Conservation (phyloP, 805 yeast genomes). For the Yamadazyma laniorum region DNA sequence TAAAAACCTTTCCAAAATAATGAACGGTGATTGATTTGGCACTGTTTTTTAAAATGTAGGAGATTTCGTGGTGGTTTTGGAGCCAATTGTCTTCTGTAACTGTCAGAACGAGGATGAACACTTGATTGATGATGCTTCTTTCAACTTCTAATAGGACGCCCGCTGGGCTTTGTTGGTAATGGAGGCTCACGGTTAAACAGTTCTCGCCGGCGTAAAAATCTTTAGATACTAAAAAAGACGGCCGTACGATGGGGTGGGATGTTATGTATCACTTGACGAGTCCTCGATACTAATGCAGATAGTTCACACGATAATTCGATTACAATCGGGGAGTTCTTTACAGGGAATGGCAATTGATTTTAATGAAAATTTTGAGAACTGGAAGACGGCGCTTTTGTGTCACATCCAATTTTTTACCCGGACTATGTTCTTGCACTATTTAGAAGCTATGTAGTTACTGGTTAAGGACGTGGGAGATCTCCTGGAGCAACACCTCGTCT, state of each 20-base stretch:
- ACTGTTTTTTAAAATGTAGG: slow-evolving; percentile 30
- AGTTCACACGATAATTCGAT: too few species aligned
- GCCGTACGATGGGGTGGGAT: too few species aligned
- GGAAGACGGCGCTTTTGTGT: not conserved
- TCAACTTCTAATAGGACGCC: slow-evolving; percentile 37
- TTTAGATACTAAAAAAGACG: too few species aligned
- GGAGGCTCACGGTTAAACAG: slow-evolving; percentile 34
- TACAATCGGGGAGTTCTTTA: too few species aligned
- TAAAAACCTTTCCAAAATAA: slow-evolving; percentile 8
- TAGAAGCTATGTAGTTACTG: not conserved
- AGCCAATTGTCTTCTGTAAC: slow-evolving; percentile 38
- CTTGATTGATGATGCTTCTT: slow-evolving; percentile 49
- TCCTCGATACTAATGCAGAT: too few species aligned
- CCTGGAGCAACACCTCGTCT: slow-evolving; percentile 9
- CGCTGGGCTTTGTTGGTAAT: slow-evolving; percentile 35
- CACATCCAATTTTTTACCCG: slow-evolving; percentile 1
- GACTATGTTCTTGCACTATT: slow-evolving; percentile 2
- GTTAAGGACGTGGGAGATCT: slow-evolving; percentile 1
- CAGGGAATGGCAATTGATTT: not conserved
- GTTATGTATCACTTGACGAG: too few species aligned
- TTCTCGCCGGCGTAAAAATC: slow-evolving; percentile 1
- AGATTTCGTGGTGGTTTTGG: not conserved
- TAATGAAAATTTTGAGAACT: slow-evolving; percentile 8
- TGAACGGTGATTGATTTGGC: not conserved
- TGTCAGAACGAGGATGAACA: slow-evolving; percentile 49